Evolutionary conservation across 495 filamentous ascomycete species (phyloP), one percentile per base, ranked within the genome.

Genomic region (Usnea hakonensis): DNA sequence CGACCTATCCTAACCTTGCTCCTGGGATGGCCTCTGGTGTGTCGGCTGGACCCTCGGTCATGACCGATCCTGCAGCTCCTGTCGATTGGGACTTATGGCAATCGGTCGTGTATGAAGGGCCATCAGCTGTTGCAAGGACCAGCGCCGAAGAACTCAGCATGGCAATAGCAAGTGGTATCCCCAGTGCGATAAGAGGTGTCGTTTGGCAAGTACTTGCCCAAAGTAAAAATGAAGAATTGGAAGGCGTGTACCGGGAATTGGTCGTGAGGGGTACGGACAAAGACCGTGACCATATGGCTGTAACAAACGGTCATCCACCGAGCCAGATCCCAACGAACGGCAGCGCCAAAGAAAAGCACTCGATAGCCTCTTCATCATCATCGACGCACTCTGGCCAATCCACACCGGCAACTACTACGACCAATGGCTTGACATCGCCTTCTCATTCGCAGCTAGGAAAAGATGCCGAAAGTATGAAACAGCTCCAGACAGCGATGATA

Each of bases 61-160:
- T 80, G 68, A 76, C 74, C 4, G 89, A 91, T 64, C 76, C 81
- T 19, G 78, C 81, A 7, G 77, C 81, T 10, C 80, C 83, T 4
- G 90, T 99, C 17, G 90, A 99, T 70, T 99, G 94, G 94, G 95
- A 97, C 73, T 75, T 99, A 23, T 99, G 94, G 94, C 92, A 99
- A 73, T 78, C 88, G 21, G 88, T 99, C 2, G 94, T 99, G 36
- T 91, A 96, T 65, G 87, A 95, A 76, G 94, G 95, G 2, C 88
- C 91, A 14, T 85, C 87, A 37, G 92, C 90, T 11, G 85, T 97
- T 62, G 88, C 88, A 33, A 80, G 89, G 43, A 88, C 89, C 35
- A 95, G 89, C 67, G 81, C 91, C 5, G 88, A 92, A 60, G 92
- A 96, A 68, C 75, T 99, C 58, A 95, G 91, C 69, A 82, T 82